Percentiles rank a stretch among this genome's conserved stretches.
Evolutionary conservation across 306 rosid genomes (phyloP).

Genomic region (Prunus salicina): DNA sequence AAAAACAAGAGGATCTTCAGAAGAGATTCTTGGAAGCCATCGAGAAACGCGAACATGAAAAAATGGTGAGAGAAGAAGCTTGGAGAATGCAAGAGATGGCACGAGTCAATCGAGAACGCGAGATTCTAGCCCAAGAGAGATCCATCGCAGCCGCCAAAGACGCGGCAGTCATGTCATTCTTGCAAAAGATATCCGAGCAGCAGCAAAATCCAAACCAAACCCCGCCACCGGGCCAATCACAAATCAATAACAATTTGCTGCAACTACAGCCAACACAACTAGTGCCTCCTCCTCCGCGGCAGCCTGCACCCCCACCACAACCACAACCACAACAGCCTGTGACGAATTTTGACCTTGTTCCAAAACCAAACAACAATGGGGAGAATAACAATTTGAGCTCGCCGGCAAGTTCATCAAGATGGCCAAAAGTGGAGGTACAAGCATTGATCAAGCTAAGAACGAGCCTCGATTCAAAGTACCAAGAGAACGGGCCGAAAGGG

Average conservation of each 20-base stretch:
- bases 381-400: slow-evolving; percentile 21
- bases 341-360: slow-evolving; percentile 25
- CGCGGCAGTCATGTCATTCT: slow-evolving; percentile 64
- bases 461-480: slow-evolving; percentile 60
- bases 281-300: background rate
- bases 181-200: slow-evolving; percentile 72
- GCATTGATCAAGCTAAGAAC: slow-evolving; percentile 65
- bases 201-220: slow-evolving; percentile 25
- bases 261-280: background rate
- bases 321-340: background rate
- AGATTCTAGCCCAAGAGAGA: slow-evolving; percentile 71
- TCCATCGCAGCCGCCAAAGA: slow-evolving; percentile 72
- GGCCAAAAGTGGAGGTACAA: slow-evolving; percentile 85
- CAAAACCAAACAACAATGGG: slow-evolving; percentile 26
- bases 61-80: slow-evolving; percentile 61
- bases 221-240: slow-evolving; percentile 11
- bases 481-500: slow-evolving; percentile 81
- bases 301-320: background rate
- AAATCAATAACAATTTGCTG: slow-evolving; percentile 6
- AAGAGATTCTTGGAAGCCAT: slow-evolving; percentile 73
- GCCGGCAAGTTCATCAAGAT: slow-evolving; percentile 54
- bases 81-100: slow-evolving; percentile 83
- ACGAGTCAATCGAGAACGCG: slow-evolving; percentile 59
- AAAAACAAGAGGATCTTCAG: slow-evolving; percentile 80
- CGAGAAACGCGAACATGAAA: slow-evolving; percentile 67